Conservation (phyloP, 2,329 filamentous ascomycete species). For the Chaetomium strumarium region DNA sequence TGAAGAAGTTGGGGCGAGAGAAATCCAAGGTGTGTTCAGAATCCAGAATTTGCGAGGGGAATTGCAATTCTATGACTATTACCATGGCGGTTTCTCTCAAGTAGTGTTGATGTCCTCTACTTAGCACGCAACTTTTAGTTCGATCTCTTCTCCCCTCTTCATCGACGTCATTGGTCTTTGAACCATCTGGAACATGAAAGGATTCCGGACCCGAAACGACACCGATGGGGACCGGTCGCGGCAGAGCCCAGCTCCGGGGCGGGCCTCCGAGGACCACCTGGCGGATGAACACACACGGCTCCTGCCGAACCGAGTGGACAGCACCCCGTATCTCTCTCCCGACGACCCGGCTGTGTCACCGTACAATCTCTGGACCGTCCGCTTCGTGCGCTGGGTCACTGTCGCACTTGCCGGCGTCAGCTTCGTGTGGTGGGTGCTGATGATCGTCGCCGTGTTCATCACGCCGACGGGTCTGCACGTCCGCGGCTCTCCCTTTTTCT, state of each 20-base stretch:
- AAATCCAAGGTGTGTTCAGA: not conserved
- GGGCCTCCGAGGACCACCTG: constrained; percentile 21
- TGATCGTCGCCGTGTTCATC: constrained; percentile 86
- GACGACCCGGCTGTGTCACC: constrained; percentile 84
- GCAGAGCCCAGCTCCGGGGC: not conserved
- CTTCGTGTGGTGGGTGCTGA: constrained; percentile 87
- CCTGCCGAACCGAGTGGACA: constrained; percentile 61
- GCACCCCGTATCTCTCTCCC: constrained; percentile 59
- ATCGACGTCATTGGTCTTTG: not conserved
- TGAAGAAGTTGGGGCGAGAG: not conserved
- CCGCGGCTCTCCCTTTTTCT: constrained; percentile 86
- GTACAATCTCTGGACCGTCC: constrained; percentile 91
- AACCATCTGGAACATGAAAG: constrained; percentile 4
- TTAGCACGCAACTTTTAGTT: no score
- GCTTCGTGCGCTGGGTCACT: constrained; percentile 71
- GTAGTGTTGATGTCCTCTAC: not conserved
- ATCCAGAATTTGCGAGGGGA: not conserved
- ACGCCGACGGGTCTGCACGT: constrained; percentile 82
- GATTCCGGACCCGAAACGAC: constrained; percentile 8
- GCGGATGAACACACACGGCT: constrained; percentile 57
- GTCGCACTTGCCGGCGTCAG: constrained; percentile 68
- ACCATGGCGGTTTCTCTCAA: not conserved
- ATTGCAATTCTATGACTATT: not conserved
- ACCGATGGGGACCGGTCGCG: constrained; percentile 1
- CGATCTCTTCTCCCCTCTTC: not conserved